These are phyloP conservation scores for Kwoniella sp. DNA, from an alignment of 768 basidiomycete species.

Conservation along the genomic window DNA sequence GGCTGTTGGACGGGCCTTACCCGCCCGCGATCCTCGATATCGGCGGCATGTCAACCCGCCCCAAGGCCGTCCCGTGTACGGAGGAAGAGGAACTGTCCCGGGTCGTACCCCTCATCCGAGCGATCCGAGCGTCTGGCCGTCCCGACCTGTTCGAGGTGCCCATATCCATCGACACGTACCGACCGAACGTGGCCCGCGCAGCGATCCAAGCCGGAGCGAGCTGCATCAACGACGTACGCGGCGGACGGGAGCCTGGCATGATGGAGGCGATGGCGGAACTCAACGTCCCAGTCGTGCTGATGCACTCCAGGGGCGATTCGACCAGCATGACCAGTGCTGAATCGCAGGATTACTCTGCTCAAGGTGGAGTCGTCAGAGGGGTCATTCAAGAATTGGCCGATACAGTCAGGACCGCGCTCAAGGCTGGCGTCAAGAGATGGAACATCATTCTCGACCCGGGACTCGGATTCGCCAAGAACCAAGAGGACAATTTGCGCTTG, in stretches of 20 bases:
- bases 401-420: conserved; percentile 24
- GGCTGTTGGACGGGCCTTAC: conserved; percentile 41
- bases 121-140: conserved; percentile 53
- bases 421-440: conserved; percentile 76
- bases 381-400: conserved; percentile 66
- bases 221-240: conserved; percentile 90
- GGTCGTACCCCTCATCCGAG: conserved; percentile 66
- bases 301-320: conserved; percentile 90
- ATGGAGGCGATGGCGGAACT: conserved; percentile 61
- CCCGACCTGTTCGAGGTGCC: conserved; percentile 50
- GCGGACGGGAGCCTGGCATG: conserved; percentile 63
- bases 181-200: conserved; percentile 69
- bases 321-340: conserved; percentile 64
- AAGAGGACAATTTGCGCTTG: conserved; percentile 67
- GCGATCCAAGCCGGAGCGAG: conserved; percentile 78
- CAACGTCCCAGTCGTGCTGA: conserved; percentile 76
- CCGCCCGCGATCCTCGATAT: conserved; percentile 74
- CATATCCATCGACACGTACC: conserved; percentile 84
- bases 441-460: conserved; percentile 86
- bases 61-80: conserved; percentile 56
- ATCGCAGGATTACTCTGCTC: conserved; percentile 52
- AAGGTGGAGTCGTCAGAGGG: conserved; percentile 60
- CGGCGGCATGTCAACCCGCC: conserved; percentile 90
- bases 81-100: conserved; percentile 67
- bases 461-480: conserved; percentile 85